Evolutionary conservation across 106 monocot species (phyloP).

Genomic region (Narthecium ossifragum): DNA sequence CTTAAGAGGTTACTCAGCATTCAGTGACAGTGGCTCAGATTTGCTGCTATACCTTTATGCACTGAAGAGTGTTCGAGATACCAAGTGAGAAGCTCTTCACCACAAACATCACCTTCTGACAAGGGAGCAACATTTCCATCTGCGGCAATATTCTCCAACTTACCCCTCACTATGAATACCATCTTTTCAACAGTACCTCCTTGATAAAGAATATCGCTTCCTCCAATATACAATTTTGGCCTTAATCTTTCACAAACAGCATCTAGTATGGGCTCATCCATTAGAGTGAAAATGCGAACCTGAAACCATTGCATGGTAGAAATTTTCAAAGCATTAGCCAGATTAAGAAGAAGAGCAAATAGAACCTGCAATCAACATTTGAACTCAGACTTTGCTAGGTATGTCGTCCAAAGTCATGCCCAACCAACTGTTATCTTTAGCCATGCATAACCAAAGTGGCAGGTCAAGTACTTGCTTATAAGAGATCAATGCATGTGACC

Average conservation of each 20-base stretch:
- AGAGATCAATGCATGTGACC: no score
- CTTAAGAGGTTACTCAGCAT: background rate
- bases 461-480: no score
- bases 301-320: no score
- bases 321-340: no score
- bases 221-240: slow-evolving; percentile 67
- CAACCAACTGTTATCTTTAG: no score
- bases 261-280: slow-evolving; percentile 80
- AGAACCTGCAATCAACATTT: no score
- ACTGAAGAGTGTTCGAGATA: slow-evolving; percentile 72
- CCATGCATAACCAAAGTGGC: no score
- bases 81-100: slow-evolving; percentile 92
- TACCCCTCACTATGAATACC: slow-evolving; percentile 89
- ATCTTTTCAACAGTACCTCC: slow-evolving; percentile 77
- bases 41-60: slow-evolving; percentile 50
- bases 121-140: slow-evolving; percentile 55
- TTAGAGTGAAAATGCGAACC: slow-evolving; percentile 65
- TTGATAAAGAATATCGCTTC: slow-evolving; percentile 53
- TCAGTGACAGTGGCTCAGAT: background rate
- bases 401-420: no score
- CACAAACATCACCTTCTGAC: slow-evolving; percentile 90
- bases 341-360: no score
- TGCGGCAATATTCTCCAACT: slow-evolving; percentile 53
- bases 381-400: no score
- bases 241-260: slow-evolving; percentile 60